Conservation (phyloP, 192 early-diverging fungal species). For the Jimgerdemannia flammicorona region DNA sequence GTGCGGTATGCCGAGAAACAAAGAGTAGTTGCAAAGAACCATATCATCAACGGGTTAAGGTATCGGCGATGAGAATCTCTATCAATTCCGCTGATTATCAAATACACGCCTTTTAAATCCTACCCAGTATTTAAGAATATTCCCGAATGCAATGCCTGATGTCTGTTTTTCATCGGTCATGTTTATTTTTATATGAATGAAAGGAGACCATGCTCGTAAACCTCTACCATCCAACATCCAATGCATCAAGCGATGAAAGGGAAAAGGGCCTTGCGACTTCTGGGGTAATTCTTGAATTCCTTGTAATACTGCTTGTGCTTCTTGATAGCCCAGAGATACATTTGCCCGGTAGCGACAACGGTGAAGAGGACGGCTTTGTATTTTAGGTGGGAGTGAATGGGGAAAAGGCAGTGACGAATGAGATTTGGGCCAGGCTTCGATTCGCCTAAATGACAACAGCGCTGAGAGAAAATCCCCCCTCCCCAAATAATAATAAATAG, state of each 20-base stretch:
- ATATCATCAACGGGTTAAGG: conserved; percentile 1
- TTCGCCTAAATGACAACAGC: conserved; percentile 19
- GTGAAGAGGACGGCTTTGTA: conserved; percentile 56
- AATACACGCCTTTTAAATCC: no score
- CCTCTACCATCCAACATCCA: no score
- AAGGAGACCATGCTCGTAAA: no score
- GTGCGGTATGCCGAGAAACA: conserved; percentile 25
- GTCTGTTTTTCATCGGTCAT: no score
- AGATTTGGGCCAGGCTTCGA: not conserved
- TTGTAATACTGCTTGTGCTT: conserved; percentile 88
- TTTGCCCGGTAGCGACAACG: conserved; percentile 72
- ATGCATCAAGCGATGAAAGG: conserved; percentile 56
- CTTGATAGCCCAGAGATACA: conserved; percentile 96
- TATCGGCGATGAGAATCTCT: not conserved
- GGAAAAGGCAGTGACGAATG: conserved; percentile 3
- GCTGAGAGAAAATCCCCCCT: not conserved
- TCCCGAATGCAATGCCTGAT: no score
- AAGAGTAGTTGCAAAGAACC: conserved; percentile 4
- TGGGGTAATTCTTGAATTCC: conserved; percentile 92
- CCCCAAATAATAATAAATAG: not conserved
- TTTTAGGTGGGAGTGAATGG: not conserved
- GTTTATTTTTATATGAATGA: no score
- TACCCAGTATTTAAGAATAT: no score
- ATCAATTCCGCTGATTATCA: no score
- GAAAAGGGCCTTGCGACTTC: conserved; percentile 75